phyloP scores from a whole-genome alignment of 2,329 filamentous ascomycete species.

The Neoarthrinium moseri region DNA sequence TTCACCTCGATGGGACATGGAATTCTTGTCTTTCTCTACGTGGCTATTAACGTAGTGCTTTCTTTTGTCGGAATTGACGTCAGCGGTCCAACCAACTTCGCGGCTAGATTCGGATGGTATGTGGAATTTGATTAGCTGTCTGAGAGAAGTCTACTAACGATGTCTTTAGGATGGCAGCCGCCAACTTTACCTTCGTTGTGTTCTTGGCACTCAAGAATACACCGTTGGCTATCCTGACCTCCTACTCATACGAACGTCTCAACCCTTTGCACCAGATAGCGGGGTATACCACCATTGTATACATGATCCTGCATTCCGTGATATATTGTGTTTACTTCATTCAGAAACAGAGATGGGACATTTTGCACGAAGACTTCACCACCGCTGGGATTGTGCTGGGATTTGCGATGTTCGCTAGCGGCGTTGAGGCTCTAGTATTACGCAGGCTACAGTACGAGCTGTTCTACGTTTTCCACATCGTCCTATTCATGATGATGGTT shows the following conservation, averaged over 20 bases:
- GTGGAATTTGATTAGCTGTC: not conserved
- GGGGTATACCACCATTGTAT: constrained; percentile 39
- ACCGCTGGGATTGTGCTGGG: constrained; percentile 35
- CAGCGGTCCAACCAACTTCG: constrained; percentile 22
- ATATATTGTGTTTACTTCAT: constrained; percentile 32
- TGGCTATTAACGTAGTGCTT: constrained; percentile 33
- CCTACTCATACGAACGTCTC: constrained; percentile 44
- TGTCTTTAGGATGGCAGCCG: constrained; percentile 39
- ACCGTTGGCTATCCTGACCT: constrained; percentile 39
- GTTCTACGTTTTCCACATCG: constrained; percentile 44
- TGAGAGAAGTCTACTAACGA: constrained; percentile 12
- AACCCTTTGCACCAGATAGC: constrained; percentile 45
- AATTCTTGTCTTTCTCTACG: constrained; percentile 29
- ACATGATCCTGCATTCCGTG: constrained; percentile 34
- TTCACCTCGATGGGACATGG: constrained; percentile 39
- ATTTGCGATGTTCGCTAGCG: constrained; percentile 35
- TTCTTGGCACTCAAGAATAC: constrained; percentile 50
- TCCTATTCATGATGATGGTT: constrained; percentile 38
- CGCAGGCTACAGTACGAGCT: constrained; percentile 42
- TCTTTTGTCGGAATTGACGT: constrained; percentile 27
- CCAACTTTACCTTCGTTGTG: constrained; percentile 43
- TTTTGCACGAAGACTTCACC: constrained; percentile 27
- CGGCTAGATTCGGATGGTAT: constrained; percentile 30
- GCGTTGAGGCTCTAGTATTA: constrained; percentile 30
- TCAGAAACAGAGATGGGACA: constrained; percentile 12